Evolutionary conservation across 495 filamentous ascomycete genomes (phyloP).

Genomic region (Acidiella bohemica): DNA sequence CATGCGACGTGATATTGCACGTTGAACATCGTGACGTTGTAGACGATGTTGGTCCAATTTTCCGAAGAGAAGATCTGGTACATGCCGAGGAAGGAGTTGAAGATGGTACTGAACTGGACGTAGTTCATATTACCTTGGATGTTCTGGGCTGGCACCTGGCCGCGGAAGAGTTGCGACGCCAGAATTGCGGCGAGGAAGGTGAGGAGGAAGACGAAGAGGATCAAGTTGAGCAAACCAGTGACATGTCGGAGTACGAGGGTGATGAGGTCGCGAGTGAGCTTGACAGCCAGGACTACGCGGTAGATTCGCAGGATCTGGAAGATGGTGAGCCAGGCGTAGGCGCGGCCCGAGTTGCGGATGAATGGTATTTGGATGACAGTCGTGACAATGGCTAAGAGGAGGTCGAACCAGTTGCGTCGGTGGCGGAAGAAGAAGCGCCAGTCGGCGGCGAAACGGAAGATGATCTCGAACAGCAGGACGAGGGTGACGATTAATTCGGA

Average conservation of each 20-base stretch:
- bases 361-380: conserved; percentile 73
- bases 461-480: conserved; percentile 69
- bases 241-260: conserved; percentile 77
- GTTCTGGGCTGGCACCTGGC: conserved; percentile 54
- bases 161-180: conserved; percentile 83
- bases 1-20: conserved; percentile 55
- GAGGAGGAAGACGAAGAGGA: conserved; percentile 90
- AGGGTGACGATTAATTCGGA: conserved; percentile 69
- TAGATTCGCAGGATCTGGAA: conserved; percentile 93
- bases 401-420: conserved; percentile 63
- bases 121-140: conserved; percentile 41
- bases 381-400: conserved; percentile 65
- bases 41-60: conserved; percentile 84
- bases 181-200: conserved; percentile 91
- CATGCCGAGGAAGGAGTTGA: conserved; percentile 94
- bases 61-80: conserved; percentile 97
- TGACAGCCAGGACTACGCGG: conserved; percentile 77
- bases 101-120: conserved; percentile 78
- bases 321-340: conserved; percentile 79
- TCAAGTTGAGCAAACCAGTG: conserved; percentile 83
- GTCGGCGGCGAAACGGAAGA: conserved; percentile 61
- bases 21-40: conserved; percentile 61
- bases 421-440: conserved; percentile 66
- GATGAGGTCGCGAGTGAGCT: conserved; percentile 74
- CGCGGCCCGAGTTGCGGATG: conserved; percentile 59